Base-by-base conservation (phyloP, 2,329 filamentous ascomycete species). In the Neopestalotiopsis rosae region DNA sequence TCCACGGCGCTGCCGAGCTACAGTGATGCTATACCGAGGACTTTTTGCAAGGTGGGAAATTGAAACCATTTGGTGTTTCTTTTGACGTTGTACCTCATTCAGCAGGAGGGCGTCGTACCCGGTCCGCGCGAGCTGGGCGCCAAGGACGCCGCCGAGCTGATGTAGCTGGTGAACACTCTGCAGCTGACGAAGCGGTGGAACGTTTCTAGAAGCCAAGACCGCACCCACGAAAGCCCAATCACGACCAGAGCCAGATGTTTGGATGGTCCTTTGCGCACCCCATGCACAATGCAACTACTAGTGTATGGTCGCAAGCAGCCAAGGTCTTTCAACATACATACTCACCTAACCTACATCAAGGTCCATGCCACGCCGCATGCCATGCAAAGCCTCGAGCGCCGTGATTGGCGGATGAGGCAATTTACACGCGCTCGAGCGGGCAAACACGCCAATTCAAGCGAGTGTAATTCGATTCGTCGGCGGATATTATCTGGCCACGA, bases 181-280 rank as follows among this genome's bases (percentile, higher is more conserved):
- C 24, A 59, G 57, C 30, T 30, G 12, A 7, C 24, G 13, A 24
- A 38, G 34, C 34, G 34, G 34, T 30, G n/a, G 24, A 40, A 38
- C 59, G 59, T 34, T 62, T 62, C 59, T 62, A 62, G 59, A 62
- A 62, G 59, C 59, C 59, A 62, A 34, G n/a, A 13, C 13, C 24
- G 32, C 13, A 17, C 30, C n/a, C 28, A 40, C 32, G 32, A 42
- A 13, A 30, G 59, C 59, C 59, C 59, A 38, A 62, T 42, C 59
- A 59, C 57, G 57, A 32, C n/a, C 24, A 59, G 24, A 28, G 57
- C 30, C 57, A 4, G 30, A 38, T 38, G 34, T 6, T 20, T n/a
- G 45, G 20, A 52, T 52, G 45, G 5, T 52, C 17, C 34, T 38
- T 38, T 38, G 34, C 34, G 6, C 34, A 38, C 34, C 34, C 10